Percentiles rank a stretch among this genome's conserved stretches.
Conservation (phyloP, 2,329 filamentous ascomycete genomes). For the Hypoxylon sp. region DNA sequence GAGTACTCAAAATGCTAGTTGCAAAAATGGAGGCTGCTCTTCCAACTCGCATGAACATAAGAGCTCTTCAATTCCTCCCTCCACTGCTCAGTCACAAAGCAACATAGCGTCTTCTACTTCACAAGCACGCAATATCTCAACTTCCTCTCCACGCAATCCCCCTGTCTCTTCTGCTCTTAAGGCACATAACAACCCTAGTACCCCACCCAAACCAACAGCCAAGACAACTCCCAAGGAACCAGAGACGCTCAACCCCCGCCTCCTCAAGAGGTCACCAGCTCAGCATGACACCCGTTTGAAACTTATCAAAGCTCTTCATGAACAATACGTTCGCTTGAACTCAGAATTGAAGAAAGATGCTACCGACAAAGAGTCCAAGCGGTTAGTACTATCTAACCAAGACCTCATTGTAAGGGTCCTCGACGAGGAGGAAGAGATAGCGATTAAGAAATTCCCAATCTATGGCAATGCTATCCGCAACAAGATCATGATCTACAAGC, state of each 20-base stretch:
- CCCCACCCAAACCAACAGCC: slow-evolving; percentile 21
- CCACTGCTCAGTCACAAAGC: neutral
- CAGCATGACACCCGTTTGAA: slow-evolving; percentile 69
- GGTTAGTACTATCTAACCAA: slow-evolving; percentile 73
- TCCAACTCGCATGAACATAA: neutral
- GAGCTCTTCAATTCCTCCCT: neutral
- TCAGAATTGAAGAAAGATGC: slow-evolving; percentile 68
- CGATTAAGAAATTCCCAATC: slow-evolving; percentile 75
- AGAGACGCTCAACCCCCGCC: slow-evolving; percentile 77
- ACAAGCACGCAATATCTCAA: slow-evolving; percentile 3
- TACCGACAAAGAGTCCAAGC: slow-evolving; percentile 61
- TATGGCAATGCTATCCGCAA: slow-evolving; percentile 90
- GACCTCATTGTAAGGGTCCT: slow-evolving; percentile 77
- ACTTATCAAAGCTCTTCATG: slow-evolving; percentile 74
- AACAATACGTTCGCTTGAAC: slow-evolving; percentile 77
- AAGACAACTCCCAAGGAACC: slow-evolving; percentile 52
- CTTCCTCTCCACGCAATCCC: slow-evolving; percentile 13
- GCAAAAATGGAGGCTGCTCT: neutral
- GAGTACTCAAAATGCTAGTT: neutral
- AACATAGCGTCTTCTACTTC: neutral
- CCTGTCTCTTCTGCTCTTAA: neutral
- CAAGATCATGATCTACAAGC: slow-evolving; percentile 80
- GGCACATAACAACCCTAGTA: neutral
- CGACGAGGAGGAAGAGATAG: slow-evolving; percentile 84
- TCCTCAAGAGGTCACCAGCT: slow-evolving; percentile 71